Evolutionary conservation across 192 early-diverging fungal genomes (phyloP).

Genomic region (Gonapodya prolifera): DNA sequence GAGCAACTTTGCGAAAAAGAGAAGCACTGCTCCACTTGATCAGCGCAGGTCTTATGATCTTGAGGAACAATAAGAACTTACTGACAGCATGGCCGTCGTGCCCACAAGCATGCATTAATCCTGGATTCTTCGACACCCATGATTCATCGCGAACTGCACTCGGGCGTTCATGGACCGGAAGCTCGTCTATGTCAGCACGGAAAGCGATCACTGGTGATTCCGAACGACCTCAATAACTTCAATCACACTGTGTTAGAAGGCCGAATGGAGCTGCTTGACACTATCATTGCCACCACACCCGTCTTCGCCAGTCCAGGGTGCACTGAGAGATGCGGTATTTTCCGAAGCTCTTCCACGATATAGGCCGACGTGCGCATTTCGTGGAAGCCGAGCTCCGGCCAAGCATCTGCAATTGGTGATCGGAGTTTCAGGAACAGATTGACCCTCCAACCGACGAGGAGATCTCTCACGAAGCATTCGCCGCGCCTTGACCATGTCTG

Average conservation of each 20-base stretch:
- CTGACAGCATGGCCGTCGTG: conserved; percentile 1
- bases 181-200: background rate
- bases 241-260: too few relatives aligned
- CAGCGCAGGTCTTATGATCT: too few relatives aligned
- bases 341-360: background rate
- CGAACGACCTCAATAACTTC: too few relatives aligned
- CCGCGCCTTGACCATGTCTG: background rate
- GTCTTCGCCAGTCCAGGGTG: background rate
- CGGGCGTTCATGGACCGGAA: background rate
- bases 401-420: too few relatives aligned
- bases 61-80: too few relatives aligned
- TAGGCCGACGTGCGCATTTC: background rate
- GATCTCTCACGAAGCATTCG: background rate
- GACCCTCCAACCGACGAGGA: too few relatives aligned
- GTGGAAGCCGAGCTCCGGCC: background rate
- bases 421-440: too few relatives aligned
- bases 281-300: background rate
- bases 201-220: background rate
- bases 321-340: background rate
- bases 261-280: too few relatives aligned
- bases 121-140: background rate
- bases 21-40: background rate
- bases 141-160: background rate
- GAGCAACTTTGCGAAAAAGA: background rate
- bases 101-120: background rate